A percentile compares a stretch with the other conserved stretches of the same genome.
Conservation (phyloP, 306 rosid species). For the Vigna nakashimae region DNA sequence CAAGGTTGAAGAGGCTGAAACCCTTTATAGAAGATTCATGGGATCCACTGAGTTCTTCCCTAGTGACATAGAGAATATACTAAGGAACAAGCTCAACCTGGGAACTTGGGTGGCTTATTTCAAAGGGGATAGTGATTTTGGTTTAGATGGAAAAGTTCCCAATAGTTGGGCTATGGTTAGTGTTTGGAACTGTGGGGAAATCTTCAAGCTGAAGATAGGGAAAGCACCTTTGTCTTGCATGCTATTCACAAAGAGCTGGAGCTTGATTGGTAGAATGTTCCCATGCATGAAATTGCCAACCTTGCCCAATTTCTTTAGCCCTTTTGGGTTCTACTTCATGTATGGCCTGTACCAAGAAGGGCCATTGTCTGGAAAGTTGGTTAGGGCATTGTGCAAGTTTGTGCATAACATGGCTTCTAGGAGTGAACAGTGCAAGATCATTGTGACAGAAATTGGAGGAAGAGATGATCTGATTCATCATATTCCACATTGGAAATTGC, state of each 20-base stretch:
- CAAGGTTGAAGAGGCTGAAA: not conserved
- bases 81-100: conserved; percentile 66
- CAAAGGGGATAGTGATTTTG: conserved; percentile 48
- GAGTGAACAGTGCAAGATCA: conserved; percentile 56
- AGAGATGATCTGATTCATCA: conserved; percentile 53
- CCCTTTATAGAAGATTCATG: conserved; percentile 62
- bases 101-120: conserved; percentile 83
- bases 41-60: conserved; percentile 72
- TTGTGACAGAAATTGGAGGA: conserved; percentile 73
- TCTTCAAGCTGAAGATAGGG: conserved; percentile 72
- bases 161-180: conserved; percentile 72
- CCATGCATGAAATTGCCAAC: conserved; percentile 69
- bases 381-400: conserved; percentile 58
- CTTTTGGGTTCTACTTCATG: conserved; percentile 82
- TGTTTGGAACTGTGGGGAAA: conserved; percentile 77
- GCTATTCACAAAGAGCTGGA: conserved; percentile 61
- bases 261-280: conserved; percentile 58
- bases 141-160: conserved; percentile 36
- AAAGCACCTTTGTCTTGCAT: conserved; percentile 71
- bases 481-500: conserved; percentile 76
- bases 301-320: conserved; percentile 63
- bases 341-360: conserved; percentile 74
- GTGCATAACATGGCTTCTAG: conserved; percentile 73
- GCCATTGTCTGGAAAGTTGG: conserved; percentile 64
- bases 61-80: conserved; percentile 61